Base-by-base conservation (phyloP, 1,284 basidiomycete species). In the Ganoderma resinaceum region DNA sequence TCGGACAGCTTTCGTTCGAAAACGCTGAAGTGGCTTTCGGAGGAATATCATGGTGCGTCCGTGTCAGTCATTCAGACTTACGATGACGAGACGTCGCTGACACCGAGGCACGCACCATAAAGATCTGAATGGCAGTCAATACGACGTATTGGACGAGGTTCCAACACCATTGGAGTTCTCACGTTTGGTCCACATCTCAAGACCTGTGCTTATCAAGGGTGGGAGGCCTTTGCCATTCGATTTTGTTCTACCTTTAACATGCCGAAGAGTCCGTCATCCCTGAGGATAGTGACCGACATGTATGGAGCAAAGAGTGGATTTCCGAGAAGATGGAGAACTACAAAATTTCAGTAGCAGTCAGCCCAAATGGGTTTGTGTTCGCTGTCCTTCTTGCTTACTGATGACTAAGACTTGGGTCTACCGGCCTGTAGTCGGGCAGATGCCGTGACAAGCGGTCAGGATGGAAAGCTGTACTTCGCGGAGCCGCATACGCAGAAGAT, bases 191-290 rank as follows among this genome's bases (percentile, higher is more conserved):
- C 88, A 91, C 70, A 84, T 92, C 61, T 90, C 90, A n/a, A 84
- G 95, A 69, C 95, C 96, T 0, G 90, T 91, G 6, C 78, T 97
- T 1, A 92, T 96, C 63, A 87, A 87, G 82, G 89, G 94, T 90
- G 63, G 38, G 73, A 31, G n/a, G 16, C 40, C 61, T 65, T 31
- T 58, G 61, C 26, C 29, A 35, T 58, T 33, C 33, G 35, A 43
- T 40, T 53, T 26, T 16, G 42, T 18, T 60, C 1, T n/a, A 26
- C 20, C 43, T 61, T 42, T 65, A 49, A 49, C 2, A 53, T n/a
- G 43, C 65, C 7, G 0, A 43, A 77, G 77, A 72, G 49, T 74
- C 61, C 61, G 72, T 88, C 84, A 83, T 53, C 73, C 85, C 74
- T 70, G 84, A 63, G 72, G 83, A 61, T 80, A 42, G 83, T 29